Conservation (phyloP, 768 basidiomycete genomes). For the Auricularia sp. region DNA sequence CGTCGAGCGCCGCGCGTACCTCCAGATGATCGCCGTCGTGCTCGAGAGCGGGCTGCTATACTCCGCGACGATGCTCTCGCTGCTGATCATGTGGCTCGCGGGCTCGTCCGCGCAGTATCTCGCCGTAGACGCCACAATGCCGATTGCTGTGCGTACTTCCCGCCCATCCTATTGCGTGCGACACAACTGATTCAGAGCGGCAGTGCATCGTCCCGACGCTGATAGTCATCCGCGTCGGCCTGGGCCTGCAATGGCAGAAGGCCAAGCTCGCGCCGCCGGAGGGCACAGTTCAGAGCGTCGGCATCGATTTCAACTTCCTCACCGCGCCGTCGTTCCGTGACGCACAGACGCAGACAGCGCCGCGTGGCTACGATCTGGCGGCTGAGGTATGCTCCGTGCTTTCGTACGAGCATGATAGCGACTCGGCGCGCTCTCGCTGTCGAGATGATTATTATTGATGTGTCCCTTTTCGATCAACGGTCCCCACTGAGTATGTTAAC, state of each 20-base stretch:
- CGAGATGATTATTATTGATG: too few relatives aligned
- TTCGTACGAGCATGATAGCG: not conserved
- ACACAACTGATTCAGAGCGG: not conserved
- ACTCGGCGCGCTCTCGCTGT: too few relatives aligned
- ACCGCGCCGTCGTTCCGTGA: not conserved
- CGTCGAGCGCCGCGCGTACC: constrained; percentile 16
- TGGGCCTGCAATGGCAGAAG: not conserved
- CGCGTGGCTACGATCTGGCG: not conserved
- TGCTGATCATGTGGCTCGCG: constrained; percentile 25
- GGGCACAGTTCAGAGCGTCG: not conserved
- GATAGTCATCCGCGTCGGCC: not conserved
- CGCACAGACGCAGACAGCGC: not conserved
- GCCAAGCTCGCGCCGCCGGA: not conserved
- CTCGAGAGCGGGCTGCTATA: constrained; percentile 32
- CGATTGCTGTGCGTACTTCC: constrained; percentile 15
- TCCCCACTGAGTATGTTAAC: too few relatives aligned
- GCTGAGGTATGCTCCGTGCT: not conserved
- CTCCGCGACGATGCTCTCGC: constrained; percentile 22
- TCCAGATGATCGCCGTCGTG: constrained; percentile 22
- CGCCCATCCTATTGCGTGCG: not conserved
- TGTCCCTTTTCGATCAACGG: too few relatives aligned
- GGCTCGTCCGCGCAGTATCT: constrained; percentile 30
- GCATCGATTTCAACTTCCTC: not conserved
- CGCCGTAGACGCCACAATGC: constrained; percentile 20
- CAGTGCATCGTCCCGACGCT: not conserved